Evolutionary conservation across 2,329 filamentous ascomycete genomes (phyloP), one percentile per base, ranked within the genome.

Genomic region (Epicoccum sorghinum): DNA sequence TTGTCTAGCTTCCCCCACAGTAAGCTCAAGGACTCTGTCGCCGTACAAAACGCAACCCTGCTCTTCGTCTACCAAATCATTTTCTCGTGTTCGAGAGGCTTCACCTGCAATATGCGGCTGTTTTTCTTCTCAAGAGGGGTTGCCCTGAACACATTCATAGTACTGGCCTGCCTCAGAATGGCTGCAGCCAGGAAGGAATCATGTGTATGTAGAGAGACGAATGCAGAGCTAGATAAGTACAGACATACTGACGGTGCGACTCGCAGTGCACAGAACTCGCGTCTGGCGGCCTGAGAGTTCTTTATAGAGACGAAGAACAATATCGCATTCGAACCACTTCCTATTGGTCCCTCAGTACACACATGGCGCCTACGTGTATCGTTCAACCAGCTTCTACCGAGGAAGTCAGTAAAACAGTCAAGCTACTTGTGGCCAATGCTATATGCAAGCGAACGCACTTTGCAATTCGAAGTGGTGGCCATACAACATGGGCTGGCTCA

Each of bases 381-480:
- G 58, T 75, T 7, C 66, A 69, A 41, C 70, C 70, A 3, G 45
- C 42, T 6, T 62, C 60, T 23, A 67, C 64, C 10, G 52, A 66
- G 12, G 64, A 74, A 30, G 69, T 75, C 2, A 47, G 51, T 36
- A 51, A 43, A 12, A 43, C 44, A 3, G 40, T 68, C 3, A 59
- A 60, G 18, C 55, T 49, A 1, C 57, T 68, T 8, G 50, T 59
- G 4, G 25, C 43, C 12, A 29, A 23, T 22, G 27, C 4, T 10
- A 47, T 25, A 10, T 58, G 58, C 29, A 13, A n/a, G 3, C 14
- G 32, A 4, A 54, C 44, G 0, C 49, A 58, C 13, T 65, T 73
- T 40, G 70, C 70, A 6, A 52, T 73, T 5, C 64, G 67, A 13
- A 62, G 64, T 23, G 71, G 71, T 29, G 70, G 71, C 22, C 67